Base-by-base conservation (phyloP, 2,329 filamentous ascomycete genomes). In the Podosphaera fusca region DNA sequence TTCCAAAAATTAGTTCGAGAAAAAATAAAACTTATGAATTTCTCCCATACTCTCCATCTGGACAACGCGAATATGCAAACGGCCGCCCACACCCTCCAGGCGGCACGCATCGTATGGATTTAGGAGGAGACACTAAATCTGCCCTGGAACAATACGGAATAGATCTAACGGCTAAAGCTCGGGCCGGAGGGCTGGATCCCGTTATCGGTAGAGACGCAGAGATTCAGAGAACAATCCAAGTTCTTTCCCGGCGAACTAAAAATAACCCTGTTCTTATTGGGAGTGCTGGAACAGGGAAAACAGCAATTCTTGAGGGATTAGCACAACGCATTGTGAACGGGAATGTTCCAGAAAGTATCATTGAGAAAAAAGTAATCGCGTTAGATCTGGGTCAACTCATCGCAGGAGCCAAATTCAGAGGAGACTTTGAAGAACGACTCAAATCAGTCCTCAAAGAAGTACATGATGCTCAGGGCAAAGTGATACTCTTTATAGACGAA, bases 401-500 rank as follows among this genome's bases (percentile, higher is more conserved):
- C 64, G 92, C 92, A 1, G 92, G 92, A 54, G 89, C 92, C 49
- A 96, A 95, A 66, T 98, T 92, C 65, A 75, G 92, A 53, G 92
- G 92, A 54, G 92, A 98, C 64, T 96, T 98, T 59, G 92, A 98
- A 68, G 92, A 98, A 68, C 77, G 92, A 47, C 68, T 96, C 59
- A 96, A 96, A 69, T 83, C 83, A 61, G 88, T 96, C 1, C 70
- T 98, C 66, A 88, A 85, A 64, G 92, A 96, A 68, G 89, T 67
- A 1, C 81, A 94, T 69, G 81, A 94, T 61, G 86, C 90, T 1
- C 75, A 95, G 55, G 92, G 92, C 38, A 80, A 86, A 57, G 84
- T 96, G 3, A 95, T 98, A 49, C 74, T 98, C 2, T 96, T 98
- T 70, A 85, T 96, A 56, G 92, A 96, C 66, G 92, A 96, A 67